phyloP scores from a whole-genome alignment of 257 asterid genomes.

The Przewalskia tangutica region DNA sequence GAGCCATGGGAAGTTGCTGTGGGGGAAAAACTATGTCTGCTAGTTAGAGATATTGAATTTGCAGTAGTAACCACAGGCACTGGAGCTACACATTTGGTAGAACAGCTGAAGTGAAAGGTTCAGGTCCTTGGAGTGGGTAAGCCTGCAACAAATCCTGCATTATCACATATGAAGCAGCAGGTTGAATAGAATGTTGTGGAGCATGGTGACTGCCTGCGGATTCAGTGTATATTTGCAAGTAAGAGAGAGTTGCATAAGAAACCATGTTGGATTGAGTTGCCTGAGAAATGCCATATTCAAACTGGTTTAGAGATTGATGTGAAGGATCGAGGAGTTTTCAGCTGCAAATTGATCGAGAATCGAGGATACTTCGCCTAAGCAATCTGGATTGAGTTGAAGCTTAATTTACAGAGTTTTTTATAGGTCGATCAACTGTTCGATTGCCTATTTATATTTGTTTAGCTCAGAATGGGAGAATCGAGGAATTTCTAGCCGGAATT shows the following conservation, averaged over 20 bases:
- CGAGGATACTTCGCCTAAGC: too few species aligned
- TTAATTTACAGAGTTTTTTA: too few species aligned
- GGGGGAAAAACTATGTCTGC: slow-evolving; percentile 19
- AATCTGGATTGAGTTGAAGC: too few species aligned
- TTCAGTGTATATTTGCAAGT: slow-evolving; percentile 33
- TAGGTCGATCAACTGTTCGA: too few species aligned
- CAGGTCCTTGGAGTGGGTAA: slow-evolving; percentile 14
- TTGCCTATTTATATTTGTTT: too few species aligned
- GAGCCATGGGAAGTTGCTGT: slow-evolving; percentile 16
- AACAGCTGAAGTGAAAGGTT: too few species aligned
- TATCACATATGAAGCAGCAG: slow-evolving; percentile 17
- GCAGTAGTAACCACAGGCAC: too few species aligned
- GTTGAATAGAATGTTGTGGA: slow-evolving; percentile 23
- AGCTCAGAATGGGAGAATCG: too few species aligned
- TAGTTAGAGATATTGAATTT: slow-evolving; percentile 18
- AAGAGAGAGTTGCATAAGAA: slow-evolving; percentile 29
- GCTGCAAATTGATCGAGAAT: too few species aligned
- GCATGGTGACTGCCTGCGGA: slow-evolving; percentile 19
- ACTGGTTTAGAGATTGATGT: slow-evolving; percentile 26
- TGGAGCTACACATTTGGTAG: too few species aligned
- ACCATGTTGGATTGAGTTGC: slow-evolving; percentile 19
- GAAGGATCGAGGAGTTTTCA: too few species aligned
- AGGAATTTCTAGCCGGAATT: too few species aligned
- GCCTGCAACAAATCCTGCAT: slow-evolving; percentile 20
- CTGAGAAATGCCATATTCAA: slow-evolving; percentile 29